phyloP scores from a whole-genome alignment of 305 asterid species.

The Withania somnifera region DNA sequence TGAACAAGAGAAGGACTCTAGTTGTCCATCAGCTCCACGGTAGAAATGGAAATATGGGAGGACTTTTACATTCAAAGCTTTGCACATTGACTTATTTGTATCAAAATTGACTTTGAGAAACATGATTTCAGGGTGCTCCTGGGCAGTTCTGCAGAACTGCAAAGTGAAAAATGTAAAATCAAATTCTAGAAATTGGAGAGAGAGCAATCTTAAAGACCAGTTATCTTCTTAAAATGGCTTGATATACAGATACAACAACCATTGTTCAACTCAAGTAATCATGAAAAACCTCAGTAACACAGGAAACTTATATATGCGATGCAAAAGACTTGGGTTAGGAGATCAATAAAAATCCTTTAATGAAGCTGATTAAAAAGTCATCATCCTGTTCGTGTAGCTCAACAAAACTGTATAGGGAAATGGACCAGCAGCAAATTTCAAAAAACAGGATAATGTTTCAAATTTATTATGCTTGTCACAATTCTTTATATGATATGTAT shows the following conservation, averaged over 20 bases:
- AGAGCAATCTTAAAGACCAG: neutral
- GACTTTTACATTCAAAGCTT: constrained; percentile 76
- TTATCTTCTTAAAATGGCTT: neutral
- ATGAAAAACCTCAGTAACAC: neutral
- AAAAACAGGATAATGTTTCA: neutral
- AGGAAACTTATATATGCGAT: neutral
- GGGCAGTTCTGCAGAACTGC: constrained; percentile 79
- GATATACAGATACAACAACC: neutral
- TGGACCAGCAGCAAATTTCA: neutral
- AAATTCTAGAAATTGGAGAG: neutral
- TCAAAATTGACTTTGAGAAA: constrained; percentile 88
- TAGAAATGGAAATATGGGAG: constrained; percentile 93
- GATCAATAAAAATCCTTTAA: neutral
- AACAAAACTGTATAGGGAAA: neutral
- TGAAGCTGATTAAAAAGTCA: neutral
- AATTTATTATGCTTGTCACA: neutral
- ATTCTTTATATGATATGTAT: neutral
- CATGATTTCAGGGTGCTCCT: constrained; percentile 60
- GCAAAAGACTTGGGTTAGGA: neutral
- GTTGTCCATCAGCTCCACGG: constrained; percentile 91
- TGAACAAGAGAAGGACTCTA: constrained; percentile 90
- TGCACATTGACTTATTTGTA: constrained; percentile 85
- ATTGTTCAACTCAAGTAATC: neutral
- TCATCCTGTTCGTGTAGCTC: neutral
- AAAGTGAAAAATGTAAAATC: constrained; percentile 1